Base-by-base conservation (phyloP, 177 flowering plant genomes). In the Vitis hybrid region DNA sequence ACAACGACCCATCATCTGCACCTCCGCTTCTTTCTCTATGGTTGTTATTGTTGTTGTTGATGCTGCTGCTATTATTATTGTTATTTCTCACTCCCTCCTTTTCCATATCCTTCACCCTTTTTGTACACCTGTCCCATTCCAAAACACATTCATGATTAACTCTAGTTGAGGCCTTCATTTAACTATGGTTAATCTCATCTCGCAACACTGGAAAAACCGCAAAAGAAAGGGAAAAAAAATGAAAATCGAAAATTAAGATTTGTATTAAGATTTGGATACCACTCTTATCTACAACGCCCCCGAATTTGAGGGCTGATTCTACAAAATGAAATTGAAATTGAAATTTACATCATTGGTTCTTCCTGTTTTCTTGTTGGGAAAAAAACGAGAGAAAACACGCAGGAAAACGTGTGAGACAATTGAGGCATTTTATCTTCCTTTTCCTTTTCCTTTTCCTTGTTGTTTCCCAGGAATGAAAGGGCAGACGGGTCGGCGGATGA, bases 21-120 rank as follows among this genome's bases (percentile, higher is more conserved):
- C 51, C 76, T 52, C 65, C 74, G 62, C 48, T 50, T 55, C 75
- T 73, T 14, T 68, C 73, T 49, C 71, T 57, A 27, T 54, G 19
- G 72, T 60, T 51, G 30, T 27, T 61, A 49, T 16, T 12, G 59
- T 35, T 19, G 56, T 46, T 65, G 74, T 1, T 51, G 64, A 56
- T 64, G 74, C 12, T 66, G 19, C 32, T 54, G 21, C 55, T 68
- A 19, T 27, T 30, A 54, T 64, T 69, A 67, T 64, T 73, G 51
- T 55, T 65, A 66, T 60, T 74, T 69, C 80, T 84, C 56, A 67
- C 51, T 21, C 65, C 24, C 19, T 78, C 86, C 71, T 74, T 79
- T 21, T 85, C 89, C 89, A 83, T 85, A 77, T 74, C 32, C 60
- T 32, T 66, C 46, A 40, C 46, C 46, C 46, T 46, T 51, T 24